phyloP scores from a whole-genome alignment of 2,329 filamentous ascomycete species.

The Sporothrix curviconia region DNA sequence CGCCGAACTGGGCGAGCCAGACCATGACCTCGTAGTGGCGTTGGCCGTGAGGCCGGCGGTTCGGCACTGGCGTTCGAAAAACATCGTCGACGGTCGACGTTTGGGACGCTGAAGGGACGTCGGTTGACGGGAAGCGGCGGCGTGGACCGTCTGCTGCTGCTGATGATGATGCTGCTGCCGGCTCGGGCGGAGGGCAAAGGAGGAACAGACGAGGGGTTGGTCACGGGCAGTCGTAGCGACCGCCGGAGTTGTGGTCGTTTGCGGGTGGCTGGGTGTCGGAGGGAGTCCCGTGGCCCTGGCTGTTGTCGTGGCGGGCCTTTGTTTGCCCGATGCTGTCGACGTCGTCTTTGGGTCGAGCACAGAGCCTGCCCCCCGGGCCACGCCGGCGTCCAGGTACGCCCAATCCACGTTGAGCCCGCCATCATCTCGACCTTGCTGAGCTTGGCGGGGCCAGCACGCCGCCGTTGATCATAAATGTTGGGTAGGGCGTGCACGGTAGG shows the following conservation, averaged over 20 bases:
- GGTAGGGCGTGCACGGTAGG: constrained; percentile 48
- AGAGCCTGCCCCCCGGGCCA: constrained; percentile 45
- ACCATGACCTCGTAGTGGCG: constrained; percentile 34
- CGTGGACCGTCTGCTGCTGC: not conserved
- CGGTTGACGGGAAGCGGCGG: constrained; percentile 53
- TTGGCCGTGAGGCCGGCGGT: constrained; percentile 34
- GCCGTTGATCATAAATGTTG: constrained; percentile 43
- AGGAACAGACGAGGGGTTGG: too few relatives aligned
- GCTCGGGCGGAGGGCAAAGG: too few relatives aligned
- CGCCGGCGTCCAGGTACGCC: constrained; percentile 31
- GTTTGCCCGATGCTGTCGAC: not conserved
- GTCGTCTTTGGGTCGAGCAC: not conserved
- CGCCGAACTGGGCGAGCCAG: constrained; percentile 41
- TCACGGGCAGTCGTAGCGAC: too few relatives aligned
- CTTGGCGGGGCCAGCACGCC: constrained; percentile 36
- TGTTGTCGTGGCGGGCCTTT: not conserved
- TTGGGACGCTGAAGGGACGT: constrained; percentile 41
- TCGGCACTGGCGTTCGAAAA: constrained; percentile 41
- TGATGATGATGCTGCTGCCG: too few relatives aligned
- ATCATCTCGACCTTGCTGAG: constrained; percentile 32
- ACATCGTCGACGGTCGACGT: constrained; percentile 56
- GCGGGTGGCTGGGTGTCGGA: not conserved
- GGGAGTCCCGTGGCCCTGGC: not conserved
- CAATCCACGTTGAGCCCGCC: constrained; percentile 41
- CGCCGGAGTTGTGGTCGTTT: too few relatives aligned